Conservation (phyloP, 495 filamentous ascomycete species). For the Aspergillus bertholletiae region DNA sequence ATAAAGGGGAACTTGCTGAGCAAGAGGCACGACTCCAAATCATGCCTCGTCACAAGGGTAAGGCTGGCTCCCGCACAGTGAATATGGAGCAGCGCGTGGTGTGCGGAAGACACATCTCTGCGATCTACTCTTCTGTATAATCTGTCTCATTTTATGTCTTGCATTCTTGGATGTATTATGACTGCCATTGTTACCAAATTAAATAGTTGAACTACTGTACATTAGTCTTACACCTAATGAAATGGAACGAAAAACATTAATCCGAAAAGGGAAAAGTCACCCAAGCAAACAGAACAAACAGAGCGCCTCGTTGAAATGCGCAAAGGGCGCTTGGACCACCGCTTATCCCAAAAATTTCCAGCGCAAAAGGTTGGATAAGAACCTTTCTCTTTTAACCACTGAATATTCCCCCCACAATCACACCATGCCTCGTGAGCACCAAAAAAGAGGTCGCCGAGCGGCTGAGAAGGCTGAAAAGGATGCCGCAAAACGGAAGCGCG, state of each 20-base stretch:
- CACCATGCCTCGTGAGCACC: slow-evolving; percentile 54
- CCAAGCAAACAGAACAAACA: slow-evolving; percentile 32
- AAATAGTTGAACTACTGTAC: not conserved
- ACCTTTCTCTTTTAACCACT: not conserved
- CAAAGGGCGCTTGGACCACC: slow-evolving; percentile 40
- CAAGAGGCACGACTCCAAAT: slow-evolving; percentile 81
- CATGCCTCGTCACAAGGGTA: slow-evolving; percentile 70
- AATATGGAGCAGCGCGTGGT: slow-evolving; percentile 83
- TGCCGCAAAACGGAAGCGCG: slow-evolving; percentile 39
- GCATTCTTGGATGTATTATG: slow-evolving; percentile 12
- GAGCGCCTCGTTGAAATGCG: slow-evolving; percentile 16
- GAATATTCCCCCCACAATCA: not conserved
- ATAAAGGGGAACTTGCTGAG: slow-evolving; percentile 40
- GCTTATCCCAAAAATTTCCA: slow-evolving; percentile 41
- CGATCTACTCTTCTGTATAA: slow-evolving; percentile 61
- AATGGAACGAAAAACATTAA: not conserved
- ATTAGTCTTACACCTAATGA: slow-evolving; percentile 1
- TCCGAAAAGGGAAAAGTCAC: not conserved
- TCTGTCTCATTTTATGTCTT: not conserved
- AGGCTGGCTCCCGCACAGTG: slow-evolving; percentile 60
- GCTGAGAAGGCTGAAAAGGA: slow-evolving; percentile 47
- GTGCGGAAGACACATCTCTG: slow-evolving; percentile 81
- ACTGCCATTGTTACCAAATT: slow-evolving; percentile 24
- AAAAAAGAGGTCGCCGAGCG: slow-evolving; percentile 65
- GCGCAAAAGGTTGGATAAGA: slow-evolving; percentile 12